Conservation (phyloP, 768 basidiomycete genomes). For the Amanita exitialis region DNA sequence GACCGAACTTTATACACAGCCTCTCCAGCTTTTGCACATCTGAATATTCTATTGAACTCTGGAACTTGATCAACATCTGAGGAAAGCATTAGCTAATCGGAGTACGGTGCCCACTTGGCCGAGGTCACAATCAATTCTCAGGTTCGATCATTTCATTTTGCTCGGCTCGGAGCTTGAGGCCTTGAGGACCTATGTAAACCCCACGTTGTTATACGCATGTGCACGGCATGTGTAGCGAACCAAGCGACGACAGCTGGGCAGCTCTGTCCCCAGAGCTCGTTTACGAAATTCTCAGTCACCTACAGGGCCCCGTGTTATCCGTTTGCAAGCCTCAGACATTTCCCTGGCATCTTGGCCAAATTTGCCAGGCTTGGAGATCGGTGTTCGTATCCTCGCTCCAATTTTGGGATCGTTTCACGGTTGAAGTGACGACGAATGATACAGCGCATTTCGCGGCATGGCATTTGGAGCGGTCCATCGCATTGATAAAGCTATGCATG, state of each 20-base stretch:
- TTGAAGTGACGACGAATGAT: background rate
- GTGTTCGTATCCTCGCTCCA: background rate
- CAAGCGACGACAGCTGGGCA: constrained; percentile 10
- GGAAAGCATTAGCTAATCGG: too few relatives aligned
- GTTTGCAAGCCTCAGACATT: background rate
- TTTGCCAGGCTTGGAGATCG: background rate
- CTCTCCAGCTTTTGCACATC: too few relatives aligned
- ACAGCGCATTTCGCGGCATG: background rate
- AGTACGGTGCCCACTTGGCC: too few relatives aligned
- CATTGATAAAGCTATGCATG: background rate
- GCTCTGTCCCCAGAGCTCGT: background rate
- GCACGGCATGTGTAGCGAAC: too few relatives aligned
- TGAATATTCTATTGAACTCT: too few relatives aligned
- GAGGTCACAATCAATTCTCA: too few relatives aligned
- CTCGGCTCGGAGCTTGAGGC: too few relatives aligned
- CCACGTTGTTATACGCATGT: too few relatives aligned
- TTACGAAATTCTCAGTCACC: background rate
- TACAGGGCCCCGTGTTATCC: background rate
- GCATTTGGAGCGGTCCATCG: background rate
- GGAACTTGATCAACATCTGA: too few relatives aligned
- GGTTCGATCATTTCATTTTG: too few relatives aligned
- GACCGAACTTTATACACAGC: too few relatives aligned
- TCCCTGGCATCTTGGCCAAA: background rate
- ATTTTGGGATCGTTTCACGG: background rate
- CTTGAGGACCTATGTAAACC: too few relatives aligned